These are phyloP conservation scores for Cercophora scortea DNA, from an alignment of 495 filamentous ascomycete species.

Conservation along the genomic window DNA sequence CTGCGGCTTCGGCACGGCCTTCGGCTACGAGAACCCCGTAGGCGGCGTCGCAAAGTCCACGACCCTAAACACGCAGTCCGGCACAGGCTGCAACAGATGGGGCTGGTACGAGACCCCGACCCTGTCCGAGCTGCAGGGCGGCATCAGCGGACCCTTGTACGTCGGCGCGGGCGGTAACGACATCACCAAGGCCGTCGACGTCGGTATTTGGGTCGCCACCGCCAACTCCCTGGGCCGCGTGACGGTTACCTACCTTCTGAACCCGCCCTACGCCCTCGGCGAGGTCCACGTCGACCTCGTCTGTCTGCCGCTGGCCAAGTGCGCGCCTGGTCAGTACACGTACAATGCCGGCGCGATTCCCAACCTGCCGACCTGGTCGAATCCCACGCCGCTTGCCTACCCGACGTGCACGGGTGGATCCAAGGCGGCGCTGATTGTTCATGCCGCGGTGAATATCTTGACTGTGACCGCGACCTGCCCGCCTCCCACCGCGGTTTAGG, in stretches of 20 bases:
- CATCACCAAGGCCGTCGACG: slow-evolving; percentile 16
- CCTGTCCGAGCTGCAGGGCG: slow-evolving; percentile 8
- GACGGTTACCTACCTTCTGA: slow-evolving; percentile 13
- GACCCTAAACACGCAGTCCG: slow-evolving; percentile 11
- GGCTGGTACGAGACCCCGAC: slow-evolving; percentile 19
- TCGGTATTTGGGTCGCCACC: slow-evolving; percentile 15
- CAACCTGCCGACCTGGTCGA: slow-evolving; percentile 1
- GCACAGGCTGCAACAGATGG: slow-evolving; percentile 15
- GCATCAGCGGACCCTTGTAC: slow-evolving; percentile 16
- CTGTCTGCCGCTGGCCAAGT: slow-evolving; percentile 10
- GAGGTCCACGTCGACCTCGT: slow-evolving; percentile 14
- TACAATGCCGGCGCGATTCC: not conserved
- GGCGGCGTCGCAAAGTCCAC: not conserved
- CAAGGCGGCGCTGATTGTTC: slow-evolving; percentile 8
- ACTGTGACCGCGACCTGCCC: not conserved
- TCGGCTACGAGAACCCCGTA: slow-evolving; percentile 11
- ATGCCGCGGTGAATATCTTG: slow-evolving; percentile 5
- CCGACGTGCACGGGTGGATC: slow-evolving; percentile 4
- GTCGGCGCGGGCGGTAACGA: slow-evolving; percentile 23
- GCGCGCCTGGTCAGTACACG: slow-evolving; percentile 19
- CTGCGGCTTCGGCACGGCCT: slow-evolving; percentile 11
- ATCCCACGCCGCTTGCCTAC: slow-evolving; percentile 1
- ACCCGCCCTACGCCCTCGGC: slow-evolving; percentile 6
- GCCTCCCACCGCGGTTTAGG: not conserved
- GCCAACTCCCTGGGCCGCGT: slow-evolving; percentile 8